These are phyloP conservation scores for Macroventuria anomochaeta DNA, from an alignment of 2,329 filamentous ascomycete species.

Conservation along the genomic window DNA sequence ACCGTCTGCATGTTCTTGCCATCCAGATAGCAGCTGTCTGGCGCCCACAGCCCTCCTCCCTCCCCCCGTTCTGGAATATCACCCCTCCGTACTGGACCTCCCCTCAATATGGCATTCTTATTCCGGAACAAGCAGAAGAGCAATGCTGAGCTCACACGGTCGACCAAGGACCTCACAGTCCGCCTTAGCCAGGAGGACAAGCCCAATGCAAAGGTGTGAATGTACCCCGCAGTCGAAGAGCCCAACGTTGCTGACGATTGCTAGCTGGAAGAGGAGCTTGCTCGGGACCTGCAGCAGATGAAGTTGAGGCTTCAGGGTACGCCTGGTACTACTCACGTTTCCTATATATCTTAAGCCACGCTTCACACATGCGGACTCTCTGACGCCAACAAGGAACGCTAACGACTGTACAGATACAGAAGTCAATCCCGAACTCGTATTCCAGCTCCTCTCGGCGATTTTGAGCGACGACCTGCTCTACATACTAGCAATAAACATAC, in stretches of 20 bases:
- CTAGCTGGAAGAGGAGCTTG: constrained; percentile 83
- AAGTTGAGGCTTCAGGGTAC: constrained; percentile 93
- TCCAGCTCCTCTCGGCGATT: constrained; percentile 81
- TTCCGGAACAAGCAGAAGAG: constrained; percentile 69
- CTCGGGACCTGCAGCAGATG: constrained; percentile 86
- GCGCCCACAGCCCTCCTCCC: constrained; percentile 32
- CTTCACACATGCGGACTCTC: neutral
- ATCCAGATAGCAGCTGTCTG: constrained; percentile 42
- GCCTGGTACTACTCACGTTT: constrained; percentile 65
- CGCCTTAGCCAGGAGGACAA: constrained; percentile 64
- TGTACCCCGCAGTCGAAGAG: constrained; percentile 6
- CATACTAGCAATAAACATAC: constrained; percentile 80
- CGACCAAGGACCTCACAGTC: constrained; percentile 68
- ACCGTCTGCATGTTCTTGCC: constrained; percentile 40
- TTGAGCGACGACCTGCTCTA: constrained; percentile 90
- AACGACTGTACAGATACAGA: constrained; percentile 74
- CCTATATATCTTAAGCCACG: neutral
- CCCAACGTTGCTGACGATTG: constrained; percentile 25
- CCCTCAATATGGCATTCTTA: constrained; percentile 69
- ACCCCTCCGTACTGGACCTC: constrained; percentile 69
- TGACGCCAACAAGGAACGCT: neutral
- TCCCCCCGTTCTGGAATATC: constrained; percentile 55
- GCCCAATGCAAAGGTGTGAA: constrained; percentile 62
- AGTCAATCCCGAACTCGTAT: constrained; percentile 84
- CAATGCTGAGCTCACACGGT: constrained; percentile 66